Base-by-base conservation (phyloP, 2,329 filamentous ascomycete genomes). In the Paracoccidioides brasiliensis region DNA sequence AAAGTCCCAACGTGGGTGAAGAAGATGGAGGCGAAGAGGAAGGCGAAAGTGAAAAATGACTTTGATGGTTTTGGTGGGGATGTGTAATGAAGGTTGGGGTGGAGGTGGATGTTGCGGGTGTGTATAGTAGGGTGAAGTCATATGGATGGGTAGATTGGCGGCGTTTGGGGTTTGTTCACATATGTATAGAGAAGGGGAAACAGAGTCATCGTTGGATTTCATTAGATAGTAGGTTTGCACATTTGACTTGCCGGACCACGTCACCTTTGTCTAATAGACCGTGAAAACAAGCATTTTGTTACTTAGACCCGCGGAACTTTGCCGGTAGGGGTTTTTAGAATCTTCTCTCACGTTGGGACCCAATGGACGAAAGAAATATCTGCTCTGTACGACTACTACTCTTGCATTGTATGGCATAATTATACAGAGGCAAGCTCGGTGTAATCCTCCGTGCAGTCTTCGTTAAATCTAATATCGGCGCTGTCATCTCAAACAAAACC, bases 1-100 rank as follows among this genome's bases (percentile, higher is more conserved):
- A 68, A 59, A 22, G 64, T 71, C 32, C 70, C 70, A n/a, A 67
- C 63, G 42, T 72, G 70, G 70, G 69, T 74, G 65, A 74, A 73
- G 57, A 67, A 73, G 56, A 70, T 68, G 60, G 66, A 70, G 55
- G 75, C 74, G 61, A 72, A 66, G 41, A 70, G 71, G 59, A 71
- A 74, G 55, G 69, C 69, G 35, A 68, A 72, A 32, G 68, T 67
- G 57, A 71, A 72, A 61, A 68, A 72, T 56, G 64, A 70, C 22
- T 41, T n/a, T 15, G 35, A 42, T 3, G 35, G 37, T n/a, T 15
- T 35, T 33, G 30, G 44, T 8, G 37, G 37, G 37, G 44, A 46
- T 46, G 4, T 33, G 44, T 46, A 49, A 37, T 38, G 7, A 38
- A 12, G 37, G 37, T 12, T 38, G 37, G 37, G 7, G 12, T 38